phyloP scores from a whole-genome alignment of 164 flowering plant genomes.

The Magnolia sinica region DNA sequence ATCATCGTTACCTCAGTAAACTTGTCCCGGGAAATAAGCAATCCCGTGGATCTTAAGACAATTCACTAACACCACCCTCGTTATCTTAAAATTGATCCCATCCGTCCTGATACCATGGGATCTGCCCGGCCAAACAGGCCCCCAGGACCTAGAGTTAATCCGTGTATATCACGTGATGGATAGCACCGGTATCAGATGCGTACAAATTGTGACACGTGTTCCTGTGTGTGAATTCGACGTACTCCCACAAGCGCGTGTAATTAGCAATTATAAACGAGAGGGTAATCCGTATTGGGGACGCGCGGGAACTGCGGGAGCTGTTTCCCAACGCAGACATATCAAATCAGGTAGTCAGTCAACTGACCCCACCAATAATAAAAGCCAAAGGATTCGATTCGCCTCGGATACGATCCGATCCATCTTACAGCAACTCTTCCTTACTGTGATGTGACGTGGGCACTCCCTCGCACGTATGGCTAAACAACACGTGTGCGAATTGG shows the following conservation, averaged over 20 bases:
- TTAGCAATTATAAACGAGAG: not conserved
- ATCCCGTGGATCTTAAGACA: no score
- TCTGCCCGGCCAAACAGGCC: no score
- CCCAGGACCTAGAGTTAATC: no score
- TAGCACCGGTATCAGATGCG: no score
- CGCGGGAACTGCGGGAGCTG: conserved; percentile 7
- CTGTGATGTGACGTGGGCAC: conserved; percentile 3
- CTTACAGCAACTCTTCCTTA: not conserved
- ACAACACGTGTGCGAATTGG: no score
- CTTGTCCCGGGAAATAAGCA: no score
- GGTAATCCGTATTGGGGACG: not conserved
- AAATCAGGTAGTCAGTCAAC: not conserved
- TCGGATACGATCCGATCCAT: conserved; percentile 9
- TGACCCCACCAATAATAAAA: not conserved
- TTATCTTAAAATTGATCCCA: no score
- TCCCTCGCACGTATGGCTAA: not conserved
- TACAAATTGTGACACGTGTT: no score
- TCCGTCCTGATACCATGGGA: no score
- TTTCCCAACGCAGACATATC: conserved; percentile 5
- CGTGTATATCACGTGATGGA: no score
- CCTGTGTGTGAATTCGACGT: not conserved
- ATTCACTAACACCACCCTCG: no score
- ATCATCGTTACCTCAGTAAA: no score
- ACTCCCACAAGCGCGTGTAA: not conserved
- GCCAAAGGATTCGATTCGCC: conserved; percentile 7